Evolutionary conservation across 2,329 filamentous ascomycete genomes (phyloP), one percentile per base, ranked within the genome.

Genomic region (Chaetomiaceae sp.): DNA sequence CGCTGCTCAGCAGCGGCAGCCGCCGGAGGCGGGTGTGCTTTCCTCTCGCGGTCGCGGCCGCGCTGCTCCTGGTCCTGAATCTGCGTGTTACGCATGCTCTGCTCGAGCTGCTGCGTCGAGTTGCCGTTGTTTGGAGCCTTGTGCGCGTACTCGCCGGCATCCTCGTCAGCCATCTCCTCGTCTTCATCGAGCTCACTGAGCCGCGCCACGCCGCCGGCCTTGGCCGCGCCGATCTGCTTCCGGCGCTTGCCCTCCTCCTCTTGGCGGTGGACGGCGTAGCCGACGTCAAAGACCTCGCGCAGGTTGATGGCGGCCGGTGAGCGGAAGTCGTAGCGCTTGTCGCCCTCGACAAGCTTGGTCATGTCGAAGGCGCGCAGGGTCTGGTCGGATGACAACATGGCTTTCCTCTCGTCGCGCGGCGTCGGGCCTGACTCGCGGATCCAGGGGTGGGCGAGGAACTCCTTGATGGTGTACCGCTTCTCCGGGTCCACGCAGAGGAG

Each of bases 371-470:
- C 79, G 29, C 76, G 75, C 5, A 81, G 68, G n/a, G 64, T 56
- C 2, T 72, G 66, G 3, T 82, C 68, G n/a, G n/a, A n/a, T 7
- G 75, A 72, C 0, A 51, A 22, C 61, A 70, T 1, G 3, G 69
- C 68, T 64, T 79, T 80, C 66, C 81, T 80, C 68, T 88, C 83
- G 14, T 84, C 79, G 1, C 73, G 72, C 1, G 79, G 78, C 1
- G 79, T 80, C 3, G 75, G 75, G 0, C 75, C 80, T 1, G 83
- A 85, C 55, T 84, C 80, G 46, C 82, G 83, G 62, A 97, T 88
- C 94, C 94, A 99, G 0, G 94, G 94, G 64, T 99, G 94, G n/a
- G 81, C 81, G 54, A 99, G 76, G 73, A 99, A 99, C 66, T 97
- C 86, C 55, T 82, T 84, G 67, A 99, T 99, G 3, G 89, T 91